A percentile compares a stretch with the other conserved stretches of the same genome.
Evolutionary conservation across 345 rosid species (phyloP).

Genomic region (Rhizophora mangle): DNA sequence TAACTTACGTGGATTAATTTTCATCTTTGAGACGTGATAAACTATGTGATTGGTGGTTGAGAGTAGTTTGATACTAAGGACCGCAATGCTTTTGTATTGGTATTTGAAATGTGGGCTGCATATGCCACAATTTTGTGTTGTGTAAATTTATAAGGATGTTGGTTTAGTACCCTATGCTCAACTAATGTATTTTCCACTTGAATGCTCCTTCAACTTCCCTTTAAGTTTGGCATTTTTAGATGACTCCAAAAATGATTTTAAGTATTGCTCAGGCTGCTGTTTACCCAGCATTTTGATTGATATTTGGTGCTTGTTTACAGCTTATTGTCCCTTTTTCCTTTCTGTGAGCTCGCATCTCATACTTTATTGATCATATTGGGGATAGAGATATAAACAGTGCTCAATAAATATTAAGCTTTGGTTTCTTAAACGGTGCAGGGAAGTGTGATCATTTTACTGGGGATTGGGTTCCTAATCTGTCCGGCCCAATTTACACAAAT

Average conservation of each 20-base stretch:
- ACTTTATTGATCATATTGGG: background rate
- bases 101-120: conserved; percentile 10
- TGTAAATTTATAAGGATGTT: too few species aligned
- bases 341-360: background rate
- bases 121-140: conserved; percentile 1
- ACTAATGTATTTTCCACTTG: too few species aligned
- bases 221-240: background rate
- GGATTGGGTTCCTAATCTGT: conserved; percentile 73
- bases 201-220: background rate
- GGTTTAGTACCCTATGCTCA: too few species aligned
- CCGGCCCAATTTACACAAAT: conserved; percentile 73
- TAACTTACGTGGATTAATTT: background rate
- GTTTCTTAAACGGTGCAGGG: conserved; percentile 40
- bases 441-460: conserved; percentile 74
- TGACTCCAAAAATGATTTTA: background rate
- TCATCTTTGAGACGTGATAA: background rate
- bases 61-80: conserved; percentile 12
- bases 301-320: background rate
- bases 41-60: background rate
- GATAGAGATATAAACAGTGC: background rate
- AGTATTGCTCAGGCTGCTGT: background rate
- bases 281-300: background rate
- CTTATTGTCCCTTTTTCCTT: background rate
- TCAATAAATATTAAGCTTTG: conserved; percentile 6
- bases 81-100: background rate